Evolutionary conservation across 73 alveolate species (phyloP), one percentile per base, ranked within the genome.

Genomic region (Paramecium primaurelia): DNA sequence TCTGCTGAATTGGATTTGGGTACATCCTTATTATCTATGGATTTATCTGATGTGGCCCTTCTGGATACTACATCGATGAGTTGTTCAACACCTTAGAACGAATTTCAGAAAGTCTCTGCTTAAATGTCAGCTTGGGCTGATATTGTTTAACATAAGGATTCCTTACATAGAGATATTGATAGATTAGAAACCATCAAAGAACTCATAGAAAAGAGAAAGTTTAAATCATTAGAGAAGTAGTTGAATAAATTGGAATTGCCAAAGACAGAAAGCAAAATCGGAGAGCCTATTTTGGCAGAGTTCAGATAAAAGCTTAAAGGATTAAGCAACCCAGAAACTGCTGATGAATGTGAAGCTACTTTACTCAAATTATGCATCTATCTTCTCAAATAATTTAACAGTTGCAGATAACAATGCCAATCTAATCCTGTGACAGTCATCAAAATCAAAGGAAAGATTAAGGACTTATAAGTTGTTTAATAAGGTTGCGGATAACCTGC

Each of bases 41-140:
- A 47, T 45, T 80, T 80, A 47, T 45, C 36, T 26, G 91, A 80
- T 80, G 38, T 80, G n/a, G 47, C 91, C 44, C 73, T 80, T 25
- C 58, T 80, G 18, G 91, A 80, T 36, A 80, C 91, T 22, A 32
- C 91, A 44, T 18, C 91, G 26, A 80, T 80, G 91, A 80, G 91
- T 80, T 80, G 91, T 36, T 42, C 71, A 5, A 80, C 91, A n/a
- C 91, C 91, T 16, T 20, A 80, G 47, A 26, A 42, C 22, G 91
- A 80, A 80, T 80, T 80, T 80, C 32, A 34, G 25, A 80, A 77
- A 80, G 91, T 80, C 16, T 80, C 91, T 26, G 8, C 91, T 14
- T 47, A 80, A 47, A 44, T 80, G 91, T 47, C 91, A 26, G 91
- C 91, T 45, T 80, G 91, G 91, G 91, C 77, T 26, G 91, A 80